Base-by-base conservation (phyloP, 176 grass and related monocot species). In the Oryza nivara region DNA sequence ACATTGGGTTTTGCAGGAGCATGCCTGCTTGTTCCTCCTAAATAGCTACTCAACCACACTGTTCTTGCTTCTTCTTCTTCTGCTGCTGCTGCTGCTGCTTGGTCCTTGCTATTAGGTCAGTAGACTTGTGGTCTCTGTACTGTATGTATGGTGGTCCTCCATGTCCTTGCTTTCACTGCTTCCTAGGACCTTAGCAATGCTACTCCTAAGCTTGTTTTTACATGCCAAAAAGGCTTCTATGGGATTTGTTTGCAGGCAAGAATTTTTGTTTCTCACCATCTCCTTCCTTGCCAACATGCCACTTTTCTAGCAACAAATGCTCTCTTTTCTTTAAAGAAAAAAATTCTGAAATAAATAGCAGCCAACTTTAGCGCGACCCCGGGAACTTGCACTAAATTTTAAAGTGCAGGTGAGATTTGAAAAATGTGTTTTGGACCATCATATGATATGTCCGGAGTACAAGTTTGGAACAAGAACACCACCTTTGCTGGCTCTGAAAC, bases 1-100 rank as follows among this genome's bases (percentile, higher is more conserved):
- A 87, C 79, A 56, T 91, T 80, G 86, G 92, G 89, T 79, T 91
- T 43, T 91, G 89, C 67, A 88, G 71, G 64, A 73, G 79, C 82
- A 86, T 83, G 88, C 73, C 70, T 75, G 45, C 69, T 61, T 34
- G 60, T 34, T 85, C 22, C 30, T 71, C 64, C 38, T 65, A 38
- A 38, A 25, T 56, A 60, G 73, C 73, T 82, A 61, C 58, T 61
- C 58, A 61, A 36, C 11, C 80, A 7, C 9, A n/a, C 10, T n/a
- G 30, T 47, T 86, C 48, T 60, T 71, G 34, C 36, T 61, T 68
- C 35, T 25, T 16, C 46, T 41, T 38, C 36, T 38, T 7, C 41
- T 43, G 0, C 40, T 52, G 12, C 0, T 23, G 11, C 49, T 22
- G 1, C 49, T 74, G 56, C 28, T 86, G 60, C 16, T 74, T 86